These are phyloP conservation scores for Trichosporon sp. DNA, from an alignment of 1,284 basidiomycete species.

Conservation along the genomic window DNA sequence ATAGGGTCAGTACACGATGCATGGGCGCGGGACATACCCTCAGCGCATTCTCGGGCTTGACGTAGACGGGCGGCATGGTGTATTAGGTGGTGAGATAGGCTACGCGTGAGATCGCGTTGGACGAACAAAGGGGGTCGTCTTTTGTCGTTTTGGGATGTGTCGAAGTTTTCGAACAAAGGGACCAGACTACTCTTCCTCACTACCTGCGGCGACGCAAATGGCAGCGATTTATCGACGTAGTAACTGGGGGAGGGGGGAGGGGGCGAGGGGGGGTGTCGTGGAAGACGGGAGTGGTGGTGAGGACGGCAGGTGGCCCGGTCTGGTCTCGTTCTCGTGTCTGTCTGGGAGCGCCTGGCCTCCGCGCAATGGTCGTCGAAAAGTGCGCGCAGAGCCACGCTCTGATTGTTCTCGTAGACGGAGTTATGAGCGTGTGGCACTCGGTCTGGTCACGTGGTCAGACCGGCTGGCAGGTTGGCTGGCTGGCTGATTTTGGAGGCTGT, in stretches of 20 bases:
- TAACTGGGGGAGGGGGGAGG: conserved; percentile 2
- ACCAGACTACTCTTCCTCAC: conserved; percentile 36
- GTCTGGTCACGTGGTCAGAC: neutral
- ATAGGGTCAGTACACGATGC: neutral
- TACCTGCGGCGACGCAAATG: conserved; percentile 17
- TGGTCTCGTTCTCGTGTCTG: no score
- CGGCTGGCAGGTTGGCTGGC: no score
- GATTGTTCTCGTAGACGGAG: neutral
- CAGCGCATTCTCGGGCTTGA: conserved; percentile 50
- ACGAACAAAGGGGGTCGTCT: conserved; percentile 1
- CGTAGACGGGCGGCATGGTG: conserved; percentile 46
- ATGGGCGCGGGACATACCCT: conserved; percentile 32
- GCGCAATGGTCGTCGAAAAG: neutral
- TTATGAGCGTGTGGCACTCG: neutral
- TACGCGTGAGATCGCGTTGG: neutral
- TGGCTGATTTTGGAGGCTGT: neutral
- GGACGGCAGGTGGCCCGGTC: conserved; percentile 2
- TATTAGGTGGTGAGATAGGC: neutral
- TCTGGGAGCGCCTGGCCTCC: neutral
- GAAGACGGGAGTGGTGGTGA: conserved; percentile 6
- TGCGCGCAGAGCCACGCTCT: neutral
- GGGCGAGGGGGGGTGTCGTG: conserved; percentile 6
- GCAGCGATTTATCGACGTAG: conserved; percentile 37
- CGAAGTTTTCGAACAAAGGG: neutral
- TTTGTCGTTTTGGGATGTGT: conserved; percentile 4